Evolutionary conservation across 495 filamentous ascomycete species (phyloP), one percentile per base, ranked within the genome.

Genomic region (Tuber indicum): DNA sequence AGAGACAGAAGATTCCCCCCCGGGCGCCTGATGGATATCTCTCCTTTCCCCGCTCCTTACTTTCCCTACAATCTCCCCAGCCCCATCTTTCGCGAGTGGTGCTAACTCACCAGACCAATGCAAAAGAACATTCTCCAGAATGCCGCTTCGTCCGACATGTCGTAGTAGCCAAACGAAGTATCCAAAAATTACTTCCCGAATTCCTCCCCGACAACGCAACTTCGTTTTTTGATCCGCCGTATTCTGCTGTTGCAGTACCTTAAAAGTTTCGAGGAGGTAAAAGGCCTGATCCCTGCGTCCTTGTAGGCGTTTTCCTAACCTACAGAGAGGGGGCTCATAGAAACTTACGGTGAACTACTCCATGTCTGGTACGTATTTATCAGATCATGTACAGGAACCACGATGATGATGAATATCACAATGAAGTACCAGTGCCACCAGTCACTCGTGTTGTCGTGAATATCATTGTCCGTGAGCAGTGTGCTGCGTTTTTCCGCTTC

Each of bases 361-460:
- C 49, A 52, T n/a, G 21, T 10, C 49, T n/a, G 49, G 21, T 23
- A n/a, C 5, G 49, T 52, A 52, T 52, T 52, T 0, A n/a, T n/a
- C 49, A 52, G 49, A n/a, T 52, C 49, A 52, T 42, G 39, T 7
- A 72, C 71, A 8, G 71, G 71, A 72, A 72, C 21, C 41, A 42
- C 44, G 71, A 72, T 45, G 41, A 21, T 21, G 14, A 72, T 45
- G 71, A 42, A 72, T 72, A 72, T 19, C 21, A 23, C 21, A 21
- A 72, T 6, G 17, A 72, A 72, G 36, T 72, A 45, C 36, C 36
- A 42, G 44, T 72, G 42, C 71, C 71, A 72, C 71, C 36, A 72
- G 36, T 8, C n/a, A 14, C 71, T 72, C 3, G 41, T 16, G 3
- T 10, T 42, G 21, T 3, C 21, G 39, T 19, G 58, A 32, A 12